A percentile compares a stretch with the other conserved stretches of the same genome.
phyloP scores from a whole-genome alignment of 2,329 filamentous ascomycete species.

The Cladophialophora chaetospira region DNA sequence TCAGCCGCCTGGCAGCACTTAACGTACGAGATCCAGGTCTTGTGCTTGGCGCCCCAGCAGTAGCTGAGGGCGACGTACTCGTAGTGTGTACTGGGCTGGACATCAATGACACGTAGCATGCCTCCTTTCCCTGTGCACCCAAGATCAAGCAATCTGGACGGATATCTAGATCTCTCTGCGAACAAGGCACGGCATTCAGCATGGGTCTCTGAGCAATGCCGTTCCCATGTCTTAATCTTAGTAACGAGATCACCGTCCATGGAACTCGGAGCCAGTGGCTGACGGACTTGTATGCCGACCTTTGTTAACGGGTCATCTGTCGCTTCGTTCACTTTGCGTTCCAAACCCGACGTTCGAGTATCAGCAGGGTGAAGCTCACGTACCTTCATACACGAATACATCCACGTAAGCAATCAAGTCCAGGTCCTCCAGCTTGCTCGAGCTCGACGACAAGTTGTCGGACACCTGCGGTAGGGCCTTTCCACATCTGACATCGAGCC shows the following conservation, averaged over 20 bases:
- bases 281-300: conserved; percentile 5
- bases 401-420: background rate
- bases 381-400: background rate
- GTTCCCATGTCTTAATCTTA: conserved; percentile 1
- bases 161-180: too few relatives aligned
- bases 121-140: too few relatives aligned
- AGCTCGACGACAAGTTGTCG: too few relatives aligned
- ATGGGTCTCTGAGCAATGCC: conserved; percentile 5
- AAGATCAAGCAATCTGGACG: too few relatives aligned
- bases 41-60: too few relatives aligned
- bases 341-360: too few relatives aligned
- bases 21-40: background rate
- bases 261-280: background rate
- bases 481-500: background rate
- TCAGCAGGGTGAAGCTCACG: background rate
- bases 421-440: too few relatives aligned
- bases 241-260: background rate
- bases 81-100: too few relatives aligned
- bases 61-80: background rate
- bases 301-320: conserved; percentile 4
- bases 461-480: background rate
- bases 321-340: background rate
- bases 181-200: conserved; percentile 1
- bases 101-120: too few relatives aligned
- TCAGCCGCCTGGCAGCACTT: conserved; percentile 4